Conservation (phyloP, 2,329 filamentous ascomycete genomes). For the Diaporthe longicolla region DNA sequence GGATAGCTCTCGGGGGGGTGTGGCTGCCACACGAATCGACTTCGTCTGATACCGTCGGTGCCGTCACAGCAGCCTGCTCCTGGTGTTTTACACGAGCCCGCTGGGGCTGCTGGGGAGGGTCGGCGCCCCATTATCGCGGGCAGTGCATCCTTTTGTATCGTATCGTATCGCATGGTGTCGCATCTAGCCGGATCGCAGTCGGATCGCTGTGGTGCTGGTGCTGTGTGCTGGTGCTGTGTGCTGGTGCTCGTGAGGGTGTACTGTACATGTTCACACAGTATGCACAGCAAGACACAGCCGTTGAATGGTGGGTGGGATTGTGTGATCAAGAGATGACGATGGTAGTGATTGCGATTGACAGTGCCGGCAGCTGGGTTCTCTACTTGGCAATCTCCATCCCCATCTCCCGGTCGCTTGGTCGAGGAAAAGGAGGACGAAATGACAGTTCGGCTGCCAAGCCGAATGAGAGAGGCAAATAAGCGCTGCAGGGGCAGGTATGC, state of each 20-base stretch:
- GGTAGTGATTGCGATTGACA: conserved; percentile 31
- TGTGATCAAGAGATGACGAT: conserved; percentile 25
- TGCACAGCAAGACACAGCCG: neutral
- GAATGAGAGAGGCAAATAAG: conserved; percentile 33
- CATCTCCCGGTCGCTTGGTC: conserved; percentile 13
- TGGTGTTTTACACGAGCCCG: conserved; percentile 22
- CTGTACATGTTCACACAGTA: neutral
- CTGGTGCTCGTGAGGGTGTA: neutral
- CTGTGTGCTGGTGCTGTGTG: too few relatives aligned
- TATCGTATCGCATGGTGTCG: conserved; percentile 8
- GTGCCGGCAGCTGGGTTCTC: conserved; percentile 4
- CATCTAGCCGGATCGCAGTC: neutral
- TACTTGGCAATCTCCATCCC: conserved; percentile 29
- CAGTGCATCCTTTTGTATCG: conserved; percentile 5
- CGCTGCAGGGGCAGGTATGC: conserved; percentile 23
- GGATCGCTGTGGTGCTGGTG: neutral
- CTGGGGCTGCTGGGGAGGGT: conserved; percentile 7
- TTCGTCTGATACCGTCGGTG: conserved; percentile 15
- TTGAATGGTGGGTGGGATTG: conserved; percentile 2
- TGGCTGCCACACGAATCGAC: conserved; percentile 6
- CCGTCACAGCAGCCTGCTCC: conserved; percentile 19
- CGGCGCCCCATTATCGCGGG: conserved; percentile 5
- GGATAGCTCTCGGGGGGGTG: too few relatives aligned
- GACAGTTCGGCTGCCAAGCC: conserved; percentile 33
- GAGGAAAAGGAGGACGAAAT: conserved; percentile 32